A percentile compares a stretch with the other conserved stretches of the same genome.
Evolutionary conservation across 164 flowering plant genomes (phyloP).

Genomic region (Santalum album): DNA sequence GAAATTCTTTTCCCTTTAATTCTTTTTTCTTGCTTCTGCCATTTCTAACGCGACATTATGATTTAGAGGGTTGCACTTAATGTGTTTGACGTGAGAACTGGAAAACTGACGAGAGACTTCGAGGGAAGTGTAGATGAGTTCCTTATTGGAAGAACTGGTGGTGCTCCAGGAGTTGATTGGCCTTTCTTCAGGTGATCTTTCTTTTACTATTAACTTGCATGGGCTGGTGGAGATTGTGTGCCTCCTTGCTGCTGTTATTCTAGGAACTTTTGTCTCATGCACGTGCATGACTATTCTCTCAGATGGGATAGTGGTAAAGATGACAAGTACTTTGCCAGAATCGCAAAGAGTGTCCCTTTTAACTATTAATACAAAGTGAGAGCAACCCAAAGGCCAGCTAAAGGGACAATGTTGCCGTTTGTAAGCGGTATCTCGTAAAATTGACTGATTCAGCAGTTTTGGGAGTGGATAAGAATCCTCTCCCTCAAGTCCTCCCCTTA

Average conservation of each 20-base stretch:
- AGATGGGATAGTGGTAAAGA: constrained; percentile 96
- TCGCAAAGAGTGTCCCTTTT: constrained; percentile 81
- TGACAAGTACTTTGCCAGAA: constrained; percentile 85
- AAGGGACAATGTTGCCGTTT: too few relatives aligned
- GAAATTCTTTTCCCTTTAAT: neutral
- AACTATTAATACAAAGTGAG: too few relatives aligned
- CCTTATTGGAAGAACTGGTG: constrained; percentile 75
- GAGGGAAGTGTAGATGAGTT: constrained; percentile 94
- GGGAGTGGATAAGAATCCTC: too few relatives aligned
- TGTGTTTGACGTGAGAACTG: constrained; percentile 88
- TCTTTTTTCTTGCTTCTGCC: neutral
- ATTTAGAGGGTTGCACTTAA: constrained; percentile 71
- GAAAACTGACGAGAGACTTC: constrained; percentile 84
- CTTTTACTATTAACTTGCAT: too few relatives aligned
- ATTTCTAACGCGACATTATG: constrained; percentile 9
- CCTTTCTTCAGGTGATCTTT: constrained; percentile 70
- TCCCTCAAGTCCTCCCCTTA: too few relatives aligned
- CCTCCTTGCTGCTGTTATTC: too few relatives aligned
- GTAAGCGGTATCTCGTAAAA: too few relatives aligned
- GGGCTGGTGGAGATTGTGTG: too few relatives aligned
- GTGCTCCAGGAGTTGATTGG: constrained; percentile 85
- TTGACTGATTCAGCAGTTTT: too few relatives aligned
- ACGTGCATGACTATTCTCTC: too few relatives aligned
- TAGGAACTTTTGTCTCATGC: too few relatives aligned
- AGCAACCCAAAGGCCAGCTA: too few relatives aligned